A percentile compares a stretch with the other conserved stretches of the same genome.
Conservation (phyloP, 2,329 filamentous ascomycete genomes). For the Mycosphaerella arachidis region DNA sequence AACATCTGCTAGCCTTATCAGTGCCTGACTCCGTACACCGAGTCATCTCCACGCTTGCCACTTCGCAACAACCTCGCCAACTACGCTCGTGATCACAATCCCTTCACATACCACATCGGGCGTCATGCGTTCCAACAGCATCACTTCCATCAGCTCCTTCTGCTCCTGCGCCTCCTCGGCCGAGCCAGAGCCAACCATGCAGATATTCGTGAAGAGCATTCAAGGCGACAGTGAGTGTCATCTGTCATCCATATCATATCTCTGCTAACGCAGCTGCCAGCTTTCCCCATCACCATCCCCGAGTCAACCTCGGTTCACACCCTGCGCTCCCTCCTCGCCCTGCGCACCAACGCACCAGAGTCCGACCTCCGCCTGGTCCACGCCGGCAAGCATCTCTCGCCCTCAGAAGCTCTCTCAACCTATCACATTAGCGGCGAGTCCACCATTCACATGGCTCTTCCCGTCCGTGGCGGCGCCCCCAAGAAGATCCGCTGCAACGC, state of each 20-base stretch:
- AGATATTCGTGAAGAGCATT: constrained; percentile 59
- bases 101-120: constrained; percentile 5
- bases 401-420: constrained; percentile 41
- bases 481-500: constrained; percentile 82
- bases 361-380: constrained; percentile 52
- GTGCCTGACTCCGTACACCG: neutral
- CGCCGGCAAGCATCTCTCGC: constrained; percentile 53
- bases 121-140: constrained; percentile 41
- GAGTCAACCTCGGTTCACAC: constrained; percentile 51
- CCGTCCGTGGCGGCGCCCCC: constrained; percentile 56
- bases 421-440: constrained; percentile 47
- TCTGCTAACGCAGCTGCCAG: constrained; percentile 35
- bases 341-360: constrained; percentile 52
- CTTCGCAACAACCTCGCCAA: neutral
- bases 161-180: constrained; percentile 37
- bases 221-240: constrained; percentile 52
- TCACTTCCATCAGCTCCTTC: constrained; percentile 40
- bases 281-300: constrained; percentile 54
- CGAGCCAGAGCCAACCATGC: constrained; percentile 51
- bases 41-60: neutral
- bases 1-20: neutral
- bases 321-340: constrained; percentile 53
- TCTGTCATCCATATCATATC: constrained; percentile 7
- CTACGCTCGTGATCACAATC: neutral
- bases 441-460: constrained; percentile 53